phyloP scores from a whole-genome alignment of 495 filamentous ascomycete genomes.

The Parachaetomium inaequale region DNA sequence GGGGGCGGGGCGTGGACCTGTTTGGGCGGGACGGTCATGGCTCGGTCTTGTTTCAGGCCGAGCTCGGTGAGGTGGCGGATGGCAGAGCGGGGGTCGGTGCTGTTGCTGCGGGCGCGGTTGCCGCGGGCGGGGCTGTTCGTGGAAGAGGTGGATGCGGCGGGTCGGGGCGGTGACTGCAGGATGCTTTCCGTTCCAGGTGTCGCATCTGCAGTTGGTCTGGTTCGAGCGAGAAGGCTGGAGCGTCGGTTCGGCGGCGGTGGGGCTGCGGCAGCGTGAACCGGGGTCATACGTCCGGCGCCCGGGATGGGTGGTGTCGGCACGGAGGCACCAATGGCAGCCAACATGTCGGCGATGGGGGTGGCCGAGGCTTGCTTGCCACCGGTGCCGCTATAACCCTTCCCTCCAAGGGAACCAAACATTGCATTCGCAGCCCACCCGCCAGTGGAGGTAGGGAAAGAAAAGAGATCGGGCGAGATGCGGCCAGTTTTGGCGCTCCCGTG shows the following conservation, averaged over 20 bases:
- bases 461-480: conserved; percentile 43
- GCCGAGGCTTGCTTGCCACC: conserved; percentile 12
- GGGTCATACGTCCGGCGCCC: conserved; percentile 26
- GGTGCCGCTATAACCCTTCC: conserved; percentile 35
- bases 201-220: conserved; percentile 26
- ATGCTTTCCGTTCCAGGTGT: conserved; percentile 12
- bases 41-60: conserved; percentile 20
- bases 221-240: conserved; percentile 43
- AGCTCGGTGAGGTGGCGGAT: conserved; percentile 14
- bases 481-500: conserved; percentile 21
- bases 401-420: conserved; percentile 42
- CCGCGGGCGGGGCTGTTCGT: conserved; percentile 28
- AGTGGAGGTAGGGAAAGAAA: conserved; percentile 40
- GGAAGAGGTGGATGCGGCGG: conserved; percentile 24
- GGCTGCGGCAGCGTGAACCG: conserved; percentile 16
- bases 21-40: conserved; percentile 33
- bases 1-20: conserved; percentile 24
- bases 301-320: conserved; percentile 29
- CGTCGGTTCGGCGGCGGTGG: conserved; percentile 42
- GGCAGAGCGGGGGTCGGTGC: conserved; percentile 31
- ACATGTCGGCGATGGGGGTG: conserved; percentile 35
- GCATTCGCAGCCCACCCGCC: conserved; percentile 41
- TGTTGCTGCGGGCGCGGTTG: conserved; percentile 37
- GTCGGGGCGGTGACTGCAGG: conserved; percentile 21
- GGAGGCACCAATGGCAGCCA: conserved; percentile 39